Evolutionary conservation across 2,329 filamentous ascomycete species (phyloP).

Genomic region (Cladophialophora psammophila): DNA sequence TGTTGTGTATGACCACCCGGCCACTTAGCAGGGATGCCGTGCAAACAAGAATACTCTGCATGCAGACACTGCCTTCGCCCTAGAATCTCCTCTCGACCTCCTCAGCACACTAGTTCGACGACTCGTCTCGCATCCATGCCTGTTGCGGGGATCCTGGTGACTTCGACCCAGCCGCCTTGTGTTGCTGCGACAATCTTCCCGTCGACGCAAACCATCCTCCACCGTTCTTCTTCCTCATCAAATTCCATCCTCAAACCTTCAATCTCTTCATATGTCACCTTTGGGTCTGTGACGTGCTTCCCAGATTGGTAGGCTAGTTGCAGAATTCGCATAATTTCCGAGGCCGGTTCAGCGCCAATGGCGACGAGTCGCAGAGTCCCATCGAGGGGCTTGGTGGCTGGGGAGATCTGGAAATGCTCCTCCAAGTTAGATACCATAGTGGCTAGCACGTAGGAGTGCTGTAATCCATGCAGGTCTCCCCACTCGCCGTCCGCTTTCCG

Average conservation of each 20-base stretch:
- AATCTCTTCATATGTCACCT: conserved; percentile 75
- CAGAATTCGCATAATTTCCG: conserved; percentile 80
- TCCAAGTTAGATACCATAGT: conserved; percentile 83
- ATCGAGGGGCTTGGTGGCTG: conserved; percentile 72
- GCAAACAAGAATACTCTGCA: background rate
- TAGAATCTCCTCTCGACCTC: background rate
- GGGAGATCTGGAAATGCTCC: conserved; percentile 81
- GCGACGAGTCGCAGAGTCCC: conserved; percentile 74
- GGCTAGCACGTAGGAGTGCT: conserved; percentile 78
- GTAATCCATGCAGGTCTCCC: conserved; percentile 41
- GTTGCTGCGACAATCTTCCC: conserved; percentile 83
- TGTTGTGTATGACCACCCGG: background rate
- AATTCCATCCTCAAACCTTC: conserved; percentile 72
- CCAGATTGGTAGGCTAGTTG: conserved; percentile 65
- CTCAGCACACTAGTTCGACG: conserved; percentile 46
- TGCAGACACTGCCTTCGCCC: background rate
- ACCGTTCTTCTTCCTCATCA: conserved; percentile 71
- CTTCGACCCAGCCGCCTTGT: conserved; percentile 72
- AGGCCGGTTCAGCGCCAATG: conserved; percentile 72
- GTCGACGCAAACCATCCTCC: conserved; percentile 90
- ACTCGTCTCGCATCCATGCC: conserved; percentile 53
- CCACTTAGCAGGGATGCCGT: background rate
- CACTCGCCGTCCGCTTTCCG: conserved; percentile 31
- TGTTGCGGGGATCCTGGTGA: conserved; percentile 50
- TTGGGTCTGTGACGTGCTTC: conserved; percentile 60